Conservation (phyloP, 2,329 filamentous ascomycete genomes). For the Polytolypa hystricis region DNA sequence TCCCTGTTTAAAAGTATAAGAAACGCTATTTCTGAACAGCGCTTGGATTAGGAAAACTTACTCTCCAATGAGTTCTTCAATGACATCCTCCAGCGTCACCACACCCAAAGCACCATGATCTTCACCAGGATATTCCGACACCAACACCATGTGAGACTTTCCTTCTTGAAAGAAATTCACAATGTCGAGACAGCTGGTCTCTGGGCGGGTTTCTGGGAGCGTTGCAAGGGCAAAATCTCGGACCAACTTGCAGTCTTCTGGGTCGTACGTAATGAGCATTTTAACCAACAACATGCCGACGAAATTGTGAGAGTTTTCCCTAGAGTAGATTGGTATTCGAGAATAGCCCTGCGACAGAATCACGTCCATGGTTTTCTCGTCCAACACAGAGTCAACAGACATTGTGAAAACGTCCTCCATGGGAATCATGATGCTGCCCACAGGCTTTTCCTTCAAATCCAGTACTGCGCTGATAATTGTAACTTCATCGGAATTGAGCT, state of each 20-base stretch:
- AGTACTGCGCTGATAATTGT: slow-evolving; percentile 96
- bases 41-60: slow-evolving; percentile 38
- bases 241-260: slow-evolving; percentile 78
- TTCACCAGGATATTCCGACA: slow-evolving; percentile 83
- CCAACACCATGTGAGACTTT: slow-evolving; percentile 96
- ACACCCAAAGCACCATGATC: slow-evolving; percentile 84
- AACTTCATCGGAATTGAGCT: slow-evolving; percentile 92
- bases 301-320: slow-evolving; percentile 75
- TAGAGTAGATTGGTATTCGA: slow-evolving; percentile 83
- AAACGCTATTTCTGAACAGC: slow-evolving; percentile 1
- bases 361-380: slow-evolving; percentile 87
- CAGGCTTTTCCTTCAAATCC: slow-evolving; percentile 90
- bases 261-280: slow-evolving; percentile 97
- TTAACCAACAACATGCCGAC: slow-evolving; percentile 97
- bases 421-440: slow-evolving; percentile 94
- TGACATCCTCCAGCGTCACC: slow-evolving; percentile 93
- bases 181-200: slow-evolving; percentile 95
- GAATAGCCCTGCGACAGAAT: slow-evolving; percentile 93
- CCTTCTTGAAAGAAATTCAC: slow-evolving; percentile 99
- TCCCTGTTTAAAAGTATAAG: slow-evolving; percentile 48
- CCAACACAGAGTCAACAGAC: slow-evolving; percentile 85
- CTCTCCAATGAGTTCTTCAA: slow-evolving; percentile 97
- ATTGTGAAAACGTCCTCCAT: slow-evolving; percentile 97
- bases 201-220: slow-evolving; percentile 83
- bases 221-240: slow-evolving; percentile 87